Conservation (phyloP, 2,329 filamentous ascomycete genomes). For the Fusarium buxicola region DNA sequence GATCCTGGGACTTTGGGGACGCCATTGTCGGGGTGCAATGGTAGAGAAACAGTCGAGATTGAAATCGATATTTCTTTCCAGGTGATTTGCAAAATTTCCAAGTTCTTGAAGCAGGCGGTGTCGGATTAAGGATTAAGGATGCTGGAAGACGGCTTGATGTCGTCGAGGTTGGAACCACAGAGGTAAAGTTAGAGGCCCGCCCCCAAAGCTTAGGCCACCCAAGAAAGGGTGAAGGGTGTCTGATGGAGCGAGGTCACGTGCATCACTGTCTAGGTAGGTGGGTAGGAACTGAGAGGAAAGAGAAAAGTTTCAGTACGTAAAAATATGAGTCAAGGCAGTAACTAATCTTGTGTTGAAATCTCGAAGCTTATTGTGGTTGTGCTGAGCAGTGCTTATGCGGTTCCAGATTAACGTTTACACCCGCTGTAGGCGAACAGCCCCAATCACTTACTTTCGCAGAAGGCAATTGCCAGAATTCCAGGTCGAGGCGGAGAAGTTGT, state of each 20-base stretch:
- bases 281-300: no score
- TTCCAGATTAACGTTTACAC: neutral
- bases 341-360: no score
- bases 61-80: neutral
- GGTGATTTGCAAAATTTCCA: neutral
- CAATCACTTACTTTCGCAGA: neutral
- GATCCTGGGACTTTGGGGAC: conserved; percentile 50
- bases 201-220: conserved; percentile 16
- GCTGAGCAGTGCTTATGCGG: neutral
- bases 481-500: conserved; percentile 1
- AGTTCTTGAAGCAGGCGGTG: neutral
- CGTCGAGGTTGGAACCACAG: conserved; percentile 21
- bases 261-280: neutral
- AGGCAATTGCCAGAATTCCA: neutral
- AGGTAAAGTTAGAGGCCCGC: conserved; percentile 18
- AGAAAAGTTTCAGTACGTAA: no score
- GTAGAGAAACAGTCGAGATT: no score
- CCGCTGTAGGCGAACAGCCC: neutral
- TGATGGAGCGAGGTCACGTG: conserved; percentile 36
- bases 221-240: conserved; percentile 7
- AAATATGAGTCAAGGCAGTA: no score
- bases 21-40: conserved; percentile 44
- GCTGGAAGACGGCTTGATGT: conserved; percentile 18
- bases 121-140: neutral
- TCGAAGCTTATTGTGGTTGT: neutral